phyloP scores from a whole-genome alignment of 2,329 filamentous ascomycete species.

The Oidium heveae region DNA sequence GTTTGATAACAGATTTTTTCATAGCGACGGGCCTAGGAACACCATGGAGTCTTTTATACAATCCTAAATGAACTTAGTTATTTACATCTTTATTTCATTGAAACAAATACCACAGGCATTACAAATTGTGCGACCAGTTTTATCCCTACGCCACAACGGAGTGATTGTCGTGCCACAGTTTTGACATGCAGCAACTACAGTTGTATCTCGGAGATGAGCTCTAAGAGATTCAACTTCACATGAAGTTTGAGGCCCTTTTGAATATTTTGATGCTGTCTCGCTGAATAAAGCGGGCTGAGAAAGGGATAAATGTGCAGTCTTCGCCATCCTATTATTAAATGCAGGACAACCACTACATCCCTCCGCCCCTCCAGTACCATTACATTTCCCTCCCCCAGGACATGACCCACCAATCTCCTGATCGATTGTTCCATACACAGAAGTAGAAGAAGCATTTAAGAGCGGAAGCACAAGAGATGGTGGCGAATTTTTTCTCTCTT shows the following conservation, averaged over 20 bases:
- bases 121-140: conserved; percentile 88
- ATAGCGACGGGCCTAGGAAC: conserved; percentile 87
- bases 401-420: conserved; percentile 64
- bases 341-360: conserved; percentile 90
- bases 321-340: conserved; percentile 89
- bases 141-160: conserved; percentile 82
- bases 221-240: conserved; percentile 25
- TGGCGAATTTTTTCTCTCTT: conserved; percentile 9
- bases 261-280: conserved; percentile 9
- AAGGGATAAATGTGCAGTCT: conserved; percentile 48
- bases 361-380: conserved; percentile 84
- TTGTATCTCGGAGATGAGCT: conserved; percentile 20
- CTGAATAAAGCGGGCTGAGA: conserved; percentile 11
- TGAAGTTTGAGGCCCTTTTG: conserved; percentile 16
- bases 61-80: conserved; percentile 26
- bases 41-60: conserved; percentile 87
- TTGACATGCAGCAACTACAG: conserved; percentile 69
- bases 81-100: not conserved
- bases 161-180: conserved; percentile 95
- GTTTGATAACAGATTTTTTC: conserved; percentile 96
- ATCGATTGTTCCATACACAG: conserved; percentile 56
- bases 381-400: conserved; percentile 81
- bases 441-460: conserved; percentile 18
- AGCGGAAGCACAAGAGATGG: conserved; percentile 14
- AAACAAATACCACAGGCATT: conserved; percentile 75